Conservation (phyloP, 2,329 filamentous ascomycete genomes). For the Neofusicoccum kwambonambiense region DNA sequence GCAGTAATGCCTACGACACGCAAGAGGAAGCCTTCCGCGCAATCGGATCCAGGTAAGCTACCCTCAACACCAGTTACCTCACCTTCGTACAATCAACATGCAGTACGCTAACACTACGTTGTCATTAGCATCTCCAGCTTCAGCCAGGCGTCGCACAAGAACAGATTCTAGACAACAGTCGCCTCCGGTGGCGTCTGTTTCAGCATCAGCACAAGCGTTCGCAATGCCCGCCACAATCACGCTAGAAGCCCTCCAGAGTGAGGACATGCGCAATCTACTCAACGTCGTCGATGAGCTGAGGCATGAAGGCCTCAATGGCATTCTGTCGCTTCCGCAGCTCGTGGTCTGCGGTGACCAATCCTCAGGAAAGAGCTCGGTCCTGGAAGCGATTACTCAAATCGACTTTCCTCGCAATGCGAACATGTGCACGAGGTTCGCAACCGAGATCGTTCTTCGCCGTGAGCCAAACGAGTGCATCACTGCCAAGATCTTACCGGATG, state of each 20-base stretch:
- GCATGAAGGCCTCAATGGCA: neutral
- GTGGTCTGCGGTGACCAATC: constrained; percentile 84
- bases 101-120: too few relatives aligned
- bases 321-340: constrained; percentile 53
- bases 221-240: neutral
- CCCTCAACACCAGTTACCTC: too few relatives aligned
- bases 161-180: too few relatives aligned
- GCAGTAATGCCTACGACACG: too few relatives aligned
- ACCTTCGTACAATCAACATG: too few relatives aligned
- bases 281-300: neutral
- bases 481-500: constrained; percentile 33
- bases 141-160: too few relatives aligned
- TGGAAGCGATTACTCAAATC: constrained; percentile 43
- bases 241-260: neutral
- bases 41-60: too few relatives aligned
- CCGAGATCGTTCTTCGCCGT: constrained; percentile 46
- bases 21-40: too few relatives aligned
- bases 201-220: too few relatives aligned
- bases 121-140: too few relatives aligned
- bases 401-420: constrained; percentile 39
- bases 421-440: constrained; percentile 47
- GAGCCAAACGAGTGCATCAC: constrained; percentile 24
- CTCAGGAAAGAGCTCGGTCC: constrained; percentile 71
- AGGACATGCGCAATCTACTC: neutral
- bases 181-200: too few relatives aligned